Conservation (phyloP, 148 eudicot species). For the Heliamphora exappendiculata region DNA sequence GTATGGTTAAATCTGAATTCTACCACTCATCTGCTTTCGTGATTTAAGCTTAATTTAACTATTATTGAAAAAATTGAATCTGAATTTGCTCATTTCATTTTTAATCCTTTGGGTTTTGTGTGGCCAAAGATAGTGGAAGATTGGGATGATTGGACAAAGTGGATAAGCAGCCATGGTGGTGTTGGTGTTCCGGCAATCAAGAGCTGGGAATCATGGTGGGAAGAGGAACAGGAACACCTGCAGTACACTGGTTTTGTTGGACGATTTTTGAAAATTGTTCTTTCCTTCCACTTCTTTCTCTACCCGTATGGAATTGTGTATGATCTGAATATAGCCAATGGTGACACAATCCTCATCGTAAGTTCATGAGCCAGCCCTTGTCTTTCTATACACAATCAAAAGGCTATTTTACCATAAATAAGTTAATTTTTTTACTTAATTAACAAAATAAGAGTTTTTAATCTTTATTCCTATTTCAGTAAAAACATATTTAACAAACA, state of each 20-base stretch:
- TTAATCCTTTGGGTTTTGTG: constrained; percentile 21
- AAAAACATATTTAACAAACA: too few species aligned
- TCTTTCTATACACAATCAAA: too few species aligned
- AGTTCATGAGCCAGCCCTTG: neutral
- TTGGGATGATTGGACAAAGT: constrained; percentile 25
- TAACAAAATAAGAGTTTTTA: too few species aligned
- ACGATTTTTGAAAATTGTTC: constrained; percentile 25
- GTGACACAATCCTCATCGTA: constrained; percentile 12
- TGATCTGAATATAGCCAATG: constrained; percentile 30
- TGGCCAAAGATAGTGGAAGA: constrained; percentile 27
- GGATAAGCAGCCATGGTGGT: constrained; percentile 22
- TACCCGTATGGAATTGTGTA: constrained; percentile 49
- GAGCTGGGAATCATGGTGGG: constrained; percentile 30
- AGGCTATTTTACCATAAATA: too few species aligned
- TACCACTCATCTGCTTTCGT: too few species aligned
- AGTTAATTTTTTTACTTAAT: too few species aligned
- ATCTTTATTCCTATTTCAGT: too few species aligned
- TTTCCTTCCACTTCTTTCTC: constrained; percentile 35
- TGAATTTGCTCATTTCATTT: constrained; percentile 43
- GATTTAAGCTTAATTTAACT: neutral
- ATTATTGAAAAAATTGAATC: neutral
- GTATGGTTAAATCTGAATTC: too few species aligned
- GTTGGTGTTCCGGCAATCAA: constrained; percentile 21
- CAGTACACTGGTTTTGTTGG: constrained; percentile 27
- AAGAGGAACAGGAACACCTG: constrained; percentile 22